Evolutionary conservation across 768 basidiomycete genomes (phyloP).

Genomic region (Calocybe gangraenosa): DNA sequence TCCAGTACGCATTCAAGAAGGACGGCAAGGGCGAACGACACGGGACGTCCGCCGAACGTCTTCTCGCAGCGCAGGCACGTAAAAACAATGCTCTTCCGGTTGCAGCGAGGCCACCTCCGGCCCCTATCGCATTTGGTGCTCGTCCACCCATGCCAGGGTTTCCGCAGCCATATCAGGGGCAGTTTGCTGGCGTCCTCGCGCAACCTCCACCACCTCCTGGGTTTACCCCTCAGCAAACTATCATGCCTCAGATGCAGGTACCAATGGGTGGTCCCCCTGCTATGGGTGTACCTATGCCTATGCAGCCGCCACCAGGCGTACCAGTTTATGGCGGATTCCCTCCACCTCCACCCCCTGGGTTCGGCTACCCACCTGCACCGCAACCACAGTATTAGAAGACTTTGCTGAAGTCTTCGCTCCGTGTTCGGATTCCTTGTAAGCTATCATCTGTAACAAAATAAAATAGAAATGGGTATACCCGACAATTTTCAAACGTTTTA

Average conservation of each 20-base stretch:
- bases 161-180: constrained; percentile 82
- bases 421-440: constrained; percentile 11
- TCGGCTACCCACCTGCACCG: constrained; percentile 44
- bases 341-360: constrained; percentile 67
- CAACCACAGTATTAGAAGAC: constrained; percentile 37
- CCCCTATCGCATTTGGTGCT: constrained; percentile 67
- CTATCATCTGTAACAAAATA: too few relatives aligned
- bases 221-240: constrained; percentile 69
- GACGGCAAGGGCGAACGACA: constrained; percentile 98
- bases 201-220: constrained; percentile 80
- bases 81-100: constrained; percentile 92
- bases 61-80: constrained; percentile 91
- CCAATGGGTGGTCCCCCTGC: constrained; percentile 27
- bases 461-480: too few relatives aligned
- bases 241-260: constrained; percentile 49
- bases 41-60: constrained; percentile 93
- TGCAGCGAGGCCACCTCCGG: constrained; percentile 68
- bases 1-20: constrained; percentile 99
- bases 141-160: constrained; percentile 66
- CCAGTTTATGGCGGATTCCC: constrained; percentile 49
- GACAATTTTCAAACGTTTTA: too few relatives aligned
- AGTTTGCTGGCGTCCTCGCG: constrained; percentile 87
- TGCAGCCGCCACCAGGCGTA: constrained; percentile 16
- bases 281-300: constrained; percentile 24
- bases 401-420: neutral